Base-by-base conservation (phyloP, 352 stramenopile species). In the Pythium guiyangense region DNA sequence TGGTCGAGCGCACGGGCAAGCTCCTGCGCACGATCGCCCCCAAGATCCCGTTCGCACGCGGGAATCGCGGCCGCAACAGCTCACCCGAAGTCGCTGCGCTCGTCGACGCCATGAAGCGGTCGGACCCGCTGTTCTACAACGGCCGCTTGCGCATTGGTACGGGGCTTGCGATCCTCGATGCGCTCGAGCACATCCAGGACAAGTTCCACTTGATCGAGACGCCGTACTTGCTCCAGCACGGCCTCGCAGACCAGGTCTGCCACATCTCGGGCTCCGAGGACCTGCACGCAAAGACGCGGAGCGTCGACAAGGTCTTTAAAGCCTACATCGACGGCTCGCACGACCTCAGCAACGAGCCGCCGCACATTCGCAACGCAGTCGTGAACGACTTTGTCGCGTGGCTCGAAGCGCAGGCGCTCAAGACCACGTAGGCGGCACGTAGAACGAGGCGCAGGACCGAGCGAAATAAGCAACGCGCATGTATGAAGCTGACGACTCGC, bases 161-260 rank as follows among this genome's bases (percentile, higher is more conserved):
- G 22, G 83, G 79, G 0, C 60, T 89, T 39, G 80, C 80, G n/a
- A 66, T 93, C 31, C 59, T 91, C 42, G 70, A 91, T 56, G 75
- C 76, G 6, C 76, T 90, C 48, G 59, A 62, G 45, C 68, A 54
- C 45, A 70, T 93, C 31, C 77, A 84, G 22, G 67, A 75, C 60
- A 76, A 86, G 57, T 57, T 84, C 26, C 64, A 82, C 25, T 54
- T 69, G 22, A 87, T 91, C 47, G 75, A 86, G 49, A 77, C 71
- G 57, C 77, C 83, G n/a, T 91, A 90, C 58, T 57, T 90, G 58
- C 78, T 93, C 35, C 78, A 91, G 52, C 83, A 93, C 47, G 83
- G 83, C 26, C 73, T 67, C 20, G 71, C 59, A 18, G 83, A 93
- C 66, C 70, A 67, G 47, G 79, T 83, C 20, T 93, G 83, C 60